Evolutionary conservation across 2,329 filamentous ascomycete species (phyloP), one percentile per base, ranked within the genome.

Genomic region (Geosmithia putterillii): DNA sequence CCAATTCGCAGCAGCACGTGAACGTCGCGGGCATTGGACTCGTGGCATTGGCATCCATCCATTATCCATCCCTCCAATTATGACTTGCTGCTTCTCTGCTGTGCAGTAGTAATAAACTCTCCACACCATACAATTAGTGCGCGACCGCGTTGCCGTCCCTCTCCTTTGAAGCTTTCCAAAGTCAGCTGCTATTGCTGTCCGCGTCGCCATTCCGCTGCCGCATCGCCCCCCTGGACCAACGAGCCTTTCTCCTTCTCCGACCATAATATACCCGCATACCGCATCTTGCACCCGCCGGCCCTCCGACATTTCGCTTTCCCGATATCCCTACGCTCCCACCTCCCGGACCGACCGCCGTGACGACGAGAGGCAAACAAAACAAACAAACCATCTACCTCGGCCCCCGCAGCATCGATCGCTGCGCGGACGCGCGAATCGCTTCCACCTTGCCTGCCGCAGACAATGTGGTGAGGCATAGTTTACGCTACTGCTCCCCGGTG

Each of bases 11-110:
- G 37, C 18, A 22, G 39, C 42, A 43, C 42, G 42, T 43, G 42
- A 43, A 43, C 36, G 42, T 43, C 42, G 38, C 15, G 32, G 25
- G 40, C 35, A 39, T 32, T 32, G 28, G 28, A 32, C 28, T 32
- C 28, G 28, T 38, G 41, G 36, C 32, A 20, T 18, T 40, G n/a
- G n/a, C n/a, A n/a, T n/a, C n/a, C n/a, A n/a, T n/a, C n/a, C n/a
- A n/a, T n/a, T n/a, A n/a, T n/a, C n/a, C n/a, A n/a, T n/a, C n/a
- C 42, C 42, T 43, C 42, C 42, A 43, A 43, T 43, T 36, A 43
- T n/a, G 34, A n/a, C 41, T 14, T 14, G 10, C 41, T 21, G 25
- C 41, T 12, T 42, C 32, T 34, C 39, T 32, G 21, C 21, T 38
- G 18, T 17, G 19, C 10, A 22, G 38, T 38, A 34, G 15, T 32